Base-by-base conservation (phyloP, 345 rosid species). In the Brassica cretica region DNA sequence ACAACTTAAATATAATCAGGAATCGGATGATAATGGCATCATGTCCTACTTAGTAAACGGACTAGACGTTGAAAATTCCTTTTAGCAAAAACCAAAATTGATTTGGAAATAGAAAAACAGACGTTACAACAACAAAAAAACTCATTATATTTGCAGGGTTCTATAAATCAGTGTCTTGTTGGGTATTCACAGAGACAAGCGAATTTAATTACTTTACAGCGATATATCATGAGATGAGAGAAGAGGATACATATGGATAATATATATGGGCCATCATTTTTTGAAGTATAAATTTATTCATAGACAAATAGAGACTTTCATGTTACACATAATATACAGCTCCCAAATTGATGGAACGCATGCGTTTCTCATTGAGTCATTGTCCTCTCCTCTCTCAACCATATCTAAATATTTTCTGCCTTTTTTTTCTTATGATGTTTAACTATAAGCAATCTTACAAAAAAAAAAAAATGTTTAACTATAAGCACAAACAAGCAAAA, bases 311-410 rank as follows among this genome's bases (percentile, higher is more conserved):
- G 12, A 44, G 67, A 76, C 35, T 56, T 64, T 18, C 5, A 10
- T 41, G 39, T 65, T 77, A 61, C 74, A 61, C 74, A 11, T 46
- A 46, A 55, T 70, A 46, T 70, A 65, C 61, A 68, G 66, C 65
- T 79, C 79, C 75, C 61, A 74, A 63, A 55, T 79, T 69, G 12
- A 79, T 79, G 75, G 75, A 74, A 69, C 78, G 69, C 82, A 79
- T 74, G 78, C 64, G 70, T 51, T 51, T 51, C 56, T n/a, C 55
- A 16, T 21, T 21, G 24, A 21, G 24, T 21, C 24, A 21, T 46
- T 16, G 6, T 46, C 16, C 56, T 79, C 73, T 59, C 24, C 73
- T 72, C 64, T 72, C 78, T 63, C 71, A 79, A 74, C 78, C 71
- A 68, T 69, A 74, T 55, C 64, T 59, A 59, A 56, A 66, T 10